phyloP scores from a whole-genome alignment of 129 eudicot species.

The Centella asiatica region DNA sequence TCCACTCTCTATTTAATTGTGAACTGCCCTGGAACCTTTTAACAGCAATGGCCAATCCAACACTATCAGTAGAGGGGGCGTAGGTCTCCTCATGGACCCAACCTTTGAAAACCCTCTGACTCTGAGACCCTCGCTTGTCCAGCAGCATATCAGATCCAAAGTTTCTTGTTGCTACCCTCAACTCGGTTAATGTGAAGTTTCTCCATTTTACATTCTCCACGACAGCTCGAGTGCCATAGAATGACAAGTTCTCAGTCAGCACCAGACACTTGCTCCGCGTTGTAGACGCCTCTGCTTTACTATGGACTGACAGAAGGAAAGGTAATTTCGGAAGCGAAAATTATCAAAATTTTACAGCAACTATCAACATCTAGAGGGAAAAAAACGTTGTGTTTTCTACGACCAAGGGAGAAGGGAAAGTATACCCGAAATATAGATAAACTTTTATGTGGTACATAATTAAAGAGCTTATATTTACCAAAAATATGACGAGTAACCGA shows the following conservation, averaged over 20 bases:
- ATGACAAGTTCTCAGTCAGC: not conserved
- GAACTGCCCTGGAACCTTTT: not conserved
- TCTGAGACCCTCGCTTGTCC: conserved; percentile 18
- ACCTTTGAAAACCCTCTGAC: conserved; percentile 18
- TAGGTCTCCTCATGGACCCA: conserved; percentile 13
- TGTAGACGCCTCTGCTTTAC: conserved; percentile 11
- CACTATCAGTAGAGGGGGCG: not conserved
- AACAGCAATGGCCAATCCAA: conserved; percentile 15
- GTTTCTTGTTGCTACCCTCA: conserved; percentile 9
- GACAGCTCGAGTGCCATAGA: not conserved
- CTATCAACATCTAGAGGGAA: not conserved
- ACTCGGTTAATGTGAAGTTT: not conserved
- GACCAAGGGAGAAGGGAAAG: too few species aligned
- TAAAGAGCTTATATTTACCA: too few species aligned
- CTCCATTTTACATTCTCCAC: not conserved
- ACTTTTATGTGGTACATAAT: too few species aligned
- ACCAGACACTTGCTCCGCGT: too few species aligned
- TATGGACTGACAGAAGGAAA: conserved; percentile 17
- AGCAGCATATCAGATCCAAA: conserved; percentile 19
- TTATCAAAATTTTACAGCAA: not conserved
- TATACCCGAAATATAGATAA: too few species aligned
- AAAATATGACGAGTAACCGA: too few species aligned
- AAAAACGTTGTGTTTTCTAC: not conserved
- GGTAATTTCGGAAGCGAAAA: not conserved
- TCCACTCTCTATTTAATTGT: conserved; percentile 2